Evolutionary conservation across 768 basidiomycete genomes (phyloP).

Genomic region (Hygrophorus pudorinus): DNA sequence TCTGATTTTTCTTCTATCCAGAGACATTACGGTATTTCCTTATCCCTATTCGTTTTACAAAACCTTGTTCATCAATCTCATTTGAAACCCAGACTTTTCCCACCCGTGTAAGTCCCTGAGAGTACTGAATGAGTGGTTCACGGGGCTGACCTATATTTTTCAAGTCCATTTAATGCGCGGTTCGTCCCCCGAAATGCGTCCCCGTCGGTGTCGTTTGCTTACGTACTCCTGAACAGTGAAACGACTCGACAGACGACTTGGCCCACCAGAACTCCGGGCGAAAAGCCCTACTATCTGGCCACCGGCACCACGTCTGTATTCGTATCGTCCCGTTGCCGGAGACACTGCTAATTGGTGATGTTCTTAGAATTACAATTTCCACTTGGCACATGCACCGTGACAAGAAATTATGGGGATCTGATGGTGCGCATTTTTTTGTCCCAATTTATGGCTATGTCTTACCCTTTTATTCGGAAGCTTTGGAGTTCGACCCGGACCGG

Average conservation of each 20-base stretch:
- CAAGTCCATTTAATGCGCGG: too few species aligned
- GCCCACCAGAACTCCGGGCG: slow-evolving; percentile 2
- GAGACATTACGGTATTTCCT: background rate
- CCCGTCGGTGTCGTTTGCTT: background rate
- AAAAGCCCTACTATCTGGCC: slow-evolving; percentile 7
- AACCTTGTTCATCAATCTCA: too few species aligned
- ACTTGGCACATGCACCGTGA: slow-evolving; percentile 33
- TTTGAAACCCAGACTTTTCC: slow-evolving; percentile 28
- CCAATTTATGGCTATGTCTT: background rate
- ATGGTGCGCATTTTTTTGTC: slow-evolving; percentile 22
- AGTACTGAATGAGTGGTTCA: background rate
- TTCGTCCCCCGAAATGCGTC: too few species aligned
- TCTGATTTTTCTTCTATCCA: background rate
- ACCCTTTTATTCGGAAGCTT: slow-evolving; percentile 21
- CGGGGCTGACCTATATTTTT: background rate
- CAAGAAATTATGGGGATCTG: slow-evolving; percentile 35
- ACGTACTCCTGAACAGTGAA: background rate
- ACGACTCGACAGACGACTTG: slow-evolving; percentile 2
- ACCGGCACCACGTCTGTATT: slow-evolving; percentile 2
- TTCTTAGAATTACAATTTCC: slow-evolving; percentile 22
- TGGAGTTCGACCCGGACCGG: slow-evolving; percentile 53
- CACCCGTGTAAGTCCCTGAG: slow-evolving; percentile 16
- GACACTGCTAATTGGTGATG: background rate
- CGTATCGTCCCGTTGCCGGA: background rate
- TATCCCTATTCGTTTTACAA: too few species aligned